Evolutionary conservation across 2,329 filamentous ascomycete species (phyloP).

Genomic region (Talaromyces sp.): DNA sequence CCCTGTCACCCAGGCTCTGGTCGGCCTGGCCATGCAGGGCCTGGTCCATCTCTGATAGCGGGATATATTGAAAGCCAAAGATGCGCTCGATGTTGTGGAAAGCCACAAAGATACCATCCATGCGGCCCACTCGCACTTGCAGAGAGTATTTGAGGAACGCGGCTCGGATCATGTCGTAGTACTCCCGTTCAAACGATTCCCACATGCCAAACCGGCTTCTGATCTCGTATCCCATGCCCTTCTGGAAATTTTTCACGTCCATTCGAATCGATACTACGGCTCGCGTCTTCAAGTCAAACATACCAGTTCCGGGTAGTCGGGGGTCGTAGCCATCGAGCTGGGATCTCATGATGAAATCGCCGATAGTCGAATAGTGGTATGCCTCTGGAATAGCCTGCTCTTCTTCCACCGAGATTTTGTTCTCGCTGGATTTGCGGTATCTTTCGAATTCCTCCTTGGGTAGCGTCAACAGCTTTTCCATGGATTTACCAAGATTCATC

Average conservation of each 20-base stretch:
- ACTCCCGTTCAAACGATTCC: slow-evolving; percentile 92
- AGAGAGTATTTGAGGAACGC: slow-evolving; percentile 96
- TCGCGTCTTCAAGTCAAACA: slow-evolving; percentile 94
- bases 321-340: slow-evolving; percentile 88
- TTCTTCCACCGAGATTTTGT: slow-evolving; percentile 61
- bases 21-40: slow-evolving; percentile 75
- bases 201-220: slow-evolving; percentile 67
- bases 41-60: slow-evolving; percentile 79
- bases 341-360: slow-evolving; percentile 88
- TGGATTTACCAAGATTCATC: slow-evolving; percentile 87
- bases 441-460: slow-evolving; percentile 78
- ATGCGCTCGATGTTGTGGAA: slow-evolving; percentile 94
- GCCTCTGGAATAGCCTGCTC: slow-evolving; percentile 68
- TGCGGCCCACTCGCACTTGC: slow-evolving; percentile 92
- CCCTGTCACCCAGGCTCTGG: slow-evolving; percentile 65
- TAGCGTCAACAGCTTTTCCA: slow-evolving; percentile 90
- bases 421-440: slow-evolving; percentile 65
- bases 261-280: slow-evolving; percentile 89
- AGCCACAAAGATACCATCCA: slow-evolving; percentile 98
- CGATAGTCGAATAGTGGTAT: slow-evolving; percentile 81
- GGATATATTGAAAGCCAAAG: slow-evolving; percentile 95
- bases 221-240: slow-evolving; percentile 83
- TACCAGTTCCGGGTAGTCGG: slow-evolving; percentile 80
- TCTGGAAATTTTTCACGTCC: slow-evolving; percentile 66
- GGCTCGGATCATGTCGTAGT: slow-evolving; percentile 91